Base-by-base conservation (phyloP, 2,329 filamentous ascomycete genomes). In the Chalara sp. region DNA sequence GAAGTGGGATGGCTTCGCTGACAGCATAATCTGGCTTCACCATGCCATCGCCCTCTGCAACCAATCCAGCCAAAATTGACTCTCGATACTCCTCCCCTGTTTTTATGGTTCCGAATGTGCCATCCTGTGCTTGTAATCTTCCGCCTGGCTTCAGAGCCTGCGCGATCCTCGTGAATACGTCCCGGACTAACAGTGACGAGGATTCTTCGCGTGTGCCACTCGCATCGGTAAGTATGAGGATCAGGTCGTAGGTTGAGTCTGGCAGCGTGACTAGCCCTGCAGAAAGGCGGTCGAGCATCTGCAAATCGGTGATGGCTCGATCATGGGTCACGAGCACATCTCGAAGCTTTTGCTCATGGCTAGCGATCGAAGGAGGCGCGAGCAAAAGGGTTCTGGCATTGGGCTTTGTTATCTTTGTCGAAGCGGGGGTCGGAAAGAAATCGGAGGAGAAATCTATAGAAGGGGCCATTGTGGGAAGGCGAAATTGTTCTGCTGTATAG, bases 261-360 rank as follows among this genome's bases (percentile, higher is more conserved):
- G 91, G 86, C 0, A 99, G 82, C 6, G 83, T 75, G 51, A 93
- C 88, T 37, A 96, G 76, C 55, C 89, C 89, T 35, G 87, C 80
- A 2, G 87, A 83, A 40, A 99, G 80, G 47, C 93, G 89, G 72
- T 99, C 93, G 55, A 99, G 86, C 93, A 99, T 99, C 70, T 97
- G 93, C 48, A 99, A 77, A 66, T 99, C 93, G 55, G 90, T 92
- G 44, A 79, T 75, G 56, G 78, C 73, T 65, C 89, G 85, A 68
- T 93, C 83, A 72, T 89, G 83, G 51, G 81, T 74, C 53, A 82
- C 76, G 63, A 95, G 80, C 55, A 93, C 76, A 58, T 75, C 73
- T 57, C 82, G 79, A 58, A 97, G 78, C 62, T 83, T 83, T 59
- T 89, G 84, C 59, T 91, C 88, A 69, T 95, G 86, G 50, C 89